Percentiles rank a stretch among this genome's conserved stretches.
phyloP scores from a whole-genome alignment of 2,329 filamentous ascomycete genomes.

The Xylaria sp. region DNA sequence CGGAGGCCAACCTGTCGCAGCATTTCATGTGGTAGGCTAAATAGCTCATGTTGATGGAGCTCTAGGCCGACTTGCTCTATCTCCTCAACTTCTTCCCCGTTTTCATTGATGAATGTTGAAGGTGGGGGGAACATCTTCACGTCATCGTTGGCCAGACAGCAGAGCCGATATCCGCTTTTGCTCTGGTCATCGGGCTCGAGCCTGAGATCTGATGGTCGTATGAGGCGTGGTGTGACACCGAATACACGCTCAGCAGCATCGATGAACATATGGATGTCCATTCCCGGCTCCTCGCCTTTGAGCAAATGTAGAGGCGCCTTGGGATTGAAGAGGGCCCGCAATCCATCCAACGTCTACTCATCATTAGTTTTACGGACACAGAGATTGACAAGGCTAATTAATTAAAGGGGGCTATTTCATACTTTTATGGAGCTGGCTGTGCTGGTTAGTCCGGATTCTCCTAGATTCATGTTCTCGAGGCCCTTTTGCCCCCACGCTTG shows the following conservation, averaged over 20 bases:
- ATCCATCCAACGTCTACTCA: constrained; percentile 30
- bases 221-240: constrained; percentile 32
- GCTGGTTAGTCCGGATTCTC: constrained; percentile 16
- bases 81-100: constrained; percentile 31
- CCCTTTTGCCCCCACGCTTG: constrained; percentile 30
- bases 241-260: constrained; percentile 27
- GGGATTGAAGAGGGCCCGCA: constrained; percentile 32
- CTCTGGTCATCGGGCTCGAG: constrained; percentile 27
- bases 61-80: constrained; percentile 37
- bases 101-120: constrained; percentile 12
- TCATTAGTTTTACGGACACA: neutral
- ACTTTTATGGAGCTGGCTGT: constrained; percentile 24
- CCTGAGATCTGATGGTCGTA: constrained; percentile 33
- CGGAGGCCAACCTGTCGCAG: constrained; percentile 34
- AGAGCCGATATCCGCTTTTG: constrained; percentile 29
- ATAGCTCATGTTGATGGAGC: constrained; percentile 36
- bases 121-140: constrained; percentile 5
- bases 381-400: neutral
- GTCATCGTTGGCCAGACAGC: constrained; percentile 23
- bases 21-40: constrained; percentile 29
- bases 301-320: constrained; percentile 34
- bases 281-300: constrained; percentile 35
- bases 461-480: constrained; percentile 21
- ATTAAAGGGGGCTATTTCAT: neutral
- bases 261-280: constrained; percentile 38